phyloP scores from a whole-genome alignment of 1,139 yeast species.

The Taiozyma sp. region DNA sequence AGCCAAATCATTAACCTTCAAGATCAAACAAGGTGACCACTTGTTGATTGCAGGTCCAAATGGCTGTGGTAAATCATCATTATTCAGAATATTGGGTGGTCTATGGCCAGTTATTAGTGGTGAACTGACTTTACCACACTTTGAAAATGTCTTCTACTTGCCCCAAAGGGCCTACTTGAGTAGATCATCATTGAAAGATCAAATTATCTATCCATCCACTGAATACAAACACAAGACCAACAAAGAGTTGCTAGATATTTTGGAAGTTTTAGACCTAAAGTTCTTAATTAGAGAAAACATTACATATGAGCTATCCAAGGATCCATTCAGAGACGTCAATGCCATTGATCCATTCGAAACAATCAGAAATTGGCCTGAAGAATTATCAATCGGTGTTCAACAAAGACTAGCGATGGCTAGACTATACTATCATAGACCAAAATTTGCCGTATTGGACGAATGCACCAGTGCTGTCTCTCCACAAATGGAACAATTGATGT shows the following conservation, averaged over 20 bases:
- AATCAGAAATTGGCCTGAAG: constrained; percentile 83
- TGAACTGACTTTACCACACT: constrained; percentile 59
- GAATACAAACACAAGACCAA: constrained; percentile 46
- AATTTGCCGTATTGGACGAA: constrained; percentile 91
- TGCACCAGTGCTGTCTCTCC: constrained; percentile 94
- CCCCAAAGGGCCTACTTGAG: constrained; percentile 89
- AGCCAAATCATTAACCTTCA: constrained; percentile 61
- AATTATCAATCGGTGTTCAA: constrained; percentile 86
- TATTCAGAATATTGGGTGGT: constrained; percentile 88
- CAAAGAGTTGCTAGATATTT: constrained; percentile 55
- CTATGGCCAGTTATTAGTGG: constrained; percentile 82
- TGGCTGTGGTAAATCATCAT: constrained; percentile 92
- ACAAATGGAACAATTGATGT: constrained; percentile 88
- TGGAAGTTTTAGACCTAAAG: constrained; percentile 54
- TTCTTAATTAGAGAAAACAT: constrained; percentile 43
- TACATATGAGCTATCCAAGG: constrained; percentile 27
- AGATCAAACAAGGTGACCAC: constrained; percentile 78
- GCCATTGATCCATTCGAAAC: constrained; percentile 54
- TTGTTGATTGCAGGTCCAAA: constrained; percentile 91
- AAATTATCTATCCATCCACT: constrained; percentile 80
- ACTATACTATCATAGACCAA: constrained; percentile 84
- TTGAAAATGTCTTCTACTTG: constrained; percentile 68
- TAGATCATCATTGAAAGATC: constrained; percentile 72
- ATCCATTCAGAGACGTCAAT: constrained; percentile 18
- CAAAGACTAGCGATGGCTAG: constrained; percentile 94